Conservation (phyloP, 768 basidiomycete genomes). For the Phaffia tasmanica region DNA sequence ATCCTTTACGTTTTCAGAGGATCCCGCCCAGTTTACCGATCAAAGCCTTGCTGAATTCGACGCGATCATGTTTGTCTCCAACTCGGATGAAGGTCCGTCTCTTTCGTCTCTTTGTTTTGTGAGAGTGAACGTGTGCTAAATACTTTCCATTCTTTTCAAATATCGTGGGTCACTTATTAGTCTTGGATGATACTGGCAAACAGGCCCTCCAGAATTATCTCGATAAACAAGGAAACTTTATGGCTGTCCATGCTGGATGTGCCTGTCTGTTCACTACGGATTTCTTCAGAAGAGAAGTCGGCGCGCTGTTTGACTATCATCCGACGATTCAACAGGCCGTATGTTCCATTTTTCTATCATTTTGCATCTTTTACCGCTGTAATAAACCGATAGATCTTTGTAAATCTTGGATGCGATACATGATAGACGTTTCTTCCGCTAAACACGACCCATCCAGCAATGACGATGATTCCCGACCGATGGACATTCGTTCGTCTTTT, state of each 20-base stretch:
- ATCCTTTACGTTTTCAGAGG: constrained; percentile 56
- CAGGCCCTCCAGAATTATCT: constrained; percentile 55
- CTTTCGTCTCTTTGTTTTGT: background rate
- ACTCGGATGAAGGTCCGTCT: constrained; percentile 53
- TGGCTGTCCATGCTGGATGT: constrained; percentile 57
- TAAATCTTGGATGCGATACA: background rate
- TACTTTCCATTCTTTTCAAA: background rate
- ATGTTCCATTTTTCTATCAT: constrained; percentile 29
- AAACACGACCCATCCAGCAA: constrained; percentile 53
- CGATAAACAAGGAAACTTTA: constrained; percentile 57
- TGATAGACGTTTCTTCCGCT: constrained; percentile 47
- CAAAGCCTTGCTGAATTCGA: constrained; percentile 50
- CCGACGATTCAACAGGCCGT: constrained; percentile 56
- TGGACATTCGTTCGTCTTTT: constrained; percentile 35
- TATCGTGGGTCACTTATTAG: constrained; percentile 34
- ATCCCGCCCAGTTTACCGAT: constrained; percentile 49
- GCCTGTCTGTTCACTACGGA: constrained; percentile 51
- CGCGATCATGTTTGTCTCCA: constrained; percentile 57
- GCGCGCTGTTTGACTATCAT: constrained; percentile 63
- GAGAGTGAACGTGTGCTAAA: background rate
- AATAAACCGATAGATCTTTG: background rate
- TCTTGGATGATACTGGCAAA: constrained; percentile 52
- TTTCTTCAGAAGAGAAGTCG: constrained; percentile 52
- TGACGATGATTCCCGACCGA: constrained; percentile 41
- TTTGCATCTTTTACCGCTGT: background rate